phyloP scores from a whole-genome alignment of 306 rosid genomes.

The Clitoria ternatea region DNA sequence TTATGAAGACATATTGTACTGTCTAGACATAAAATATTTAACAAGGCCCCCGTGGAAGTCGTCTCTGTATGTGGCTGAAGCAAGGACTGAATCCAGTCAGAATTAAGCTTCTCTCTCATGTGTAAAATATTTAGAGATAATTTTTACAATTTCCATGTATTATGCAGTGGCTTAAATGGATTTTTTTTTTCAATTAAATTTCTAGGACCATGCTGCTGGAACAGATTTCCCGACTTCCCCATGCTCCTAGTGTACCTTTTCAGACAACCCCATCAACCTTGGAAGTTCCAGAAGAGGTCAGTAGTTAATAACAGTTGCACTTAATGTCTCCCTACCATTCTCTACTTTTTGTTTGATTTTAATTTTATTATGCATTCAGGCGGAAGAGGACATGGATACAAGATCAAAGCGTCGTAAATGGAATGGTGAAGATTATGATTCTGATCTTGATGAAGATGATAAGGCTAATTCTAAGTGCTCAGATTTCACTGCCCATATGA shows the following conservation, averaged over 20 bases:
- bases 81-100: not conserved
- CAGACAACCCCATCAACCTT: constrained; percentile 57
- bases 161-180: not conserved
- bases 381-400: constrained; percentile 61
- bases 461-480: constrained; percentile 26
- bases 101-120: not conserved
- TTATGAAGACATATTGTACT: not conserved
- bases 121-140: not conserved
- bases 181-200: not conserved
- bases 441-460: constrained; percentile 63
- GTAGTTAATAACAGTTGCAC: constrained; percentile 3
- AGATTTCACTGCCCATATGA: constrained; percentile 23
- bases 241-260: constrained; percentile 82
- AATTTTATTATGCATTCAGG: constrained; percentile 48
- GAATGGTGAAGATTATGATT: constrained; percentile 78
- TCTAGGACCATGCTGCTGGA: constrained; percentile 56
- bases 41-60: not conserved
- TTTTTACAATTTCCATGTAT: not conserved
- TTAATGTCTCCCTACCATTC: not conserved
- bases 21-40: not conserved
- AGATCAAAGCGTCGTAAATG: constrained; percentile 79
- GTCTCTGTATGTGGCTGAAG: constrained; percentile 7
- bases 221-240: constrained; percentile 71
- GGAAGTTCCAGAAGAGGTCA: constrained; percentile 74
- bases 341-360: constrained; percentile 24